Evolutionary conservation across 768 basidiomycete species (phyloP).

Genomic region (Mycena chlorophos): DNA sequence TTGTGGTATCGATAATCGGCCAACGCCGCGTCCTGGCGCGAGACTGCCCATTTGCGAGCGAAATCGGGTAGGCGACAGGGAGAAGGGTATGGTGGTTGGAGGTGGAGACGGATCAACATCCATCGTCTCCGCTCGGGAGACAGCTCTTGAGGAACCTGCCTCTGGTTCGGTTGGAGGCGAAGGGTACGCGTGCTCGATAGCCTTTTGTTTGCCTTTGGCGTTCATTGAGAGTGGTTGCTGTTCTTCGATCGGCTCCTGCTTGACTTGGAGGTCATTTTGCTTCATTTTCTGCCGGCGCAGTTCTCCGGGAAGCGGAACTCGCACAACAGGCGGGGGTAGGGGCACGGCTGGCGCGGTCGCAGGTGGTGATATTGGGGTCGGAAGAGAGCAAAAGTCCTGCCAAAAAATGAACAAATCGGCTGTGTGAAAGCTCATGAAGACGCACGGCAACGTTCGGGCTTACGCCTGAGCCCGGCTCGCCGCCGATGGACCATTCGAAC

Average conservation of each 20-base stretch:
- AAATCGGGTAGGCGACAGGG: background rate
- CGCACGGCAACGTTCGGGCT: background rate
- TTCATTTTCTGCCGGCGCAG: background rate
- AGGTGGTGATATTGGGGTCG: background rate
- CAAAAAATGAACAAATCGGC: background rate
- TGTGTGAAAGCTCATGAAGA: background rate
- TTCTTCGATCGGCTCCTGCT: background rate
- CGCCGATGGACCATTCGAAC: slow-evolving; percentile 3
- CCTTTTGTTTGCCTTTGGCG: background rate
- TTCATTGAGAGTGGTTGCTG: background rate
- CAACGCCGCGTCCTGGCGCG: background rate
- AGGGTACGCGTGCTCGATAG: background rate
- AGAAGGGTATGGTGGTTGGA: background rate
- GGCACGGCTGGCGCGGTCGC: background rate
- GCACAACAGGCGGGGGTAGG: background rate
- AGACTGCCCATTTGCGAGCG: background rate
- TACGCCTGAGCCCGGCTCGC: background rate
- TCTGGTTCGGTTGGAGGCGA: background rate
- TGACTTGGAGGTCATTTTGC: background rate
- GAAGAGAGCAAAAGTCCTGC: background rate
- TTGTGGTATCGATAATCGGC: background rate
- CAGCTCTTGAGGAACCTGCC: background rate
- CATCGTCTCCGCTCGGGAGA: background rate
- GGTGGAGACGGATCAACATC: background rate
- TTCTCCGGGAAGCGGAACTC: background rate